Evolutionary conservation across 1,284 basidiomycete species (phyloP), one percentile per base, ranked within the genome.

Genomic region (Cutaneotrichosporon mucoides): DNA sequence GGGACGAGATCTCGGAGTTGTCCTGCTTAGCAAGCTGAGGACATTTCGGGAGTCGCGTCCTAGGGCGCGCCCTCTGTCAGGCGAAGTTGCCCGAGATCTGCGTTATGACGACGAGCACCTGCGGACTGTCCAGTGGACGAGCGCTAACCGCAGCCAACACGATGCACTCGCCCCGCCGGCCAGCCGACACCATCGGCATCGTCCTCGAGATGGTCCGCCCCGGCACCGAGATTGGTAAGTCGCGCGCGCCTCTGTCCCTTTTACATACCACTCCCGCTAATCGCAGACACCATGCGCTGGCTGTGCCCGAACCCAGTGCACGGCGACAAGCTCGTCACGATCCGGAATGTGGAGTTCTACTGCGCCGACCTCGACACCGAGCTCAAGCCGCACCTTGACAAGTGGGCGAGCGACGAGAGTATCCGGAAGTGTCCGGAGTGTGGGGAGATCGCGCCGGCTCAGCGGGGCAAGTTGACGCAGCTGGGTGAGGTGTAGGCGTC

Each of bases 151-250:
- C 65, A 94, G 92, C 88, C 2, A 93, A 97, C 75, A 95, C 89
- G 0, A 93, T 94, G 0, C 95, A 98, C 79, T 95, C 94, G 68
- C 95, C 95, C 7, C 88, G 93, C 34, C 85, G 95, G 9, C 94
- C 89, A 65, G 86, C 87, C 1, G 82, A 97, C 76, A 98, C 95
- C 0, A 87, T 97, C 53, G 94, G 95, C 1, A 82, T 98, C n/a
- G 95, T 98, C 6, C 82, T 97, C 51, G 95, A 99, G 78, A 84
- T 91, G n/a, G 86, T 89, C 43, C 82, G 95, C 47, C 92, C 93
- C 0, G 81, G 70, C 1, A 73, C 74, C 6, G 72, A 77, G 11
- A 72, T 82, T 48, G 81, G 80, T 81, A 41, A 60, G 78, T 72
- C 7, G 7, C n/a, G n/a, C n/a, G n/a, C n/a, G n/a, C n/a, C n/a